Conservation (phyloP, 2,329 filamentous ascomycete species). For the Beauveria brongniartii region DNA sequence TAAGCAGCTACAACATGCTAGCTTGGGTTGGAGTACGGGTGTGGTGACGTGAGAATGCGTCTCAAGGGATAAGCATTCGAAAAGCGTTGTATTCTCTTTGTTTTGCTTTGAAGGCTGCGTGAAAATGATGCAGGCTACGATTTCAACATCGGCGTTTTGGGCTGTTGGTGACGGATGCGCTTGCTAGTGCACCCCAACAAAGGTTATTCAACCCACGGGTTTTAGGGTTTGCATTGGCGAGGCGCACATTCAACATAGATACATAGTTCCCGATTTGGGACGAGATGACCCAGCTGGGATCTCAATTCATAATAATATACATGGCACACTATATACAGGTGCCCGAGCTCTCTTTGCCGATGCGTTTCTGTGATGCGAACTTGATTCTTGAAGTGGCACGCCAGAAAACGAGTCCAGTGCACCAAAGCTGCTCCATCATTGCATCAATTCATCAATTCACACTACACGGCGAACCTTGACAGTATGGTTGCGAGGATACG, state of each 20-base stretch:
- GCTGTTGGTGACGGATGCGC: constrained; percentile 28
- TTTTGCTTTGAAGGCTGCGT: constrained; percentile 25
- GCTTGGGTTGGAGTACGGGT: neutral
- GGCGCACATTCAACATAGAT: constrained; percentile 14
- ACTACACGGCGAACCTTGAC: no score
- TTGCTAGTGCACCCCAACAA: constrained; percentile 26
- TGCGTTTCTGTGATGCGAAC: no score
- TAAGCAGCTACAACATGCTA: constrained; percentile 26
- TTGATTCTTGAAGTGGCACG: no score
- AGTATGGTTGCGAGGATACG: no score
- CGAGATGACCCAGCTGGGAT: constrained; percentile 6
- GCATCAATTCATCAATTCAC: no score
- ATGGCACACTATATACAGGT: neutral
- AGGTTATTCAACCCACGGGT: constrained; percentile 12
- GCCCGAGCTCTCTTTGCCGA: no score
- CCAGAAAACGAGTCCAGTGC: no score
- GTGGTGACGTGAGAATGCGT: constrained; percentile 10
- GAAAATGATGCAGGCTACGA: constrained; percentile 36
- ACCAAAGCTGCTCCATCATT: no score
- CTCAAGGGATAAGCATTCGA: constrained; percentile 15
- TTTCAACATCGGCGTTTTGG: constrained; percentile 52
- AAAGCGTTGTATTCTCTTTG: constrained; percentile 2
- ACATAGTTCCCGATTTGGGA: constrained; percentile 13
- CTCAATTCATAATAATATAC: constrained; percentile 7
- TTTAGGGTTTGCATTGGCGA: constrained; percentile 10